Evolutionary conservation across 345 rosid species (phyloP).

Genomic region (Lepidium africanum): DNA sequence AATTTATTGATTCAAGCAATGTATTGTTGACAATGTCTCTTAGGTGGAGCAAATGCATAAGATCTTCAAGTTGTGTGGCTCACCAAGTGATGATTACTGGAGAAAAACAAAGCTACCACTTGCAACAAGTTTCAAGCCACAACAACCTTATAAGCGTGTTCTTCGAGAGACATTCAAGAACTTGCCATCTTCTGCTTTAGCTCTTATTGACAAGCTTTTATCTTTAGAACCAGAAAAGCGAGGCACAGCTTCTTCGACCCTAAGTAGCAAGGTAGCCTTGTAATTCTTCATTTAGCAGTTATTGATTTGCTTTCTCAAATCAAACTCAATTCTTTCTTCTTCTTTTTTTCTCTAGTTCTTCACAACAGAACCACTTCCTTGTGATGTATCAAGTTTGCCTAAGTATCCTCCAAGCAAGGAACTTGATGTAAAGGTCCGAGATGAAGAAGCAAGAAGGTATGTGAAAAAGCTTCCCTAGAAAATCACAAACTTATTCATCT

Average conservation of each 20-base stretch:
- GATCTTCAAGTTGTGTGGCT: constrained; percentile 95
- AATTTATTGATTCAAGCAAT: neutral
- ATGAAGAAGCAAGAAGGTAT: constrained; percentile 59
- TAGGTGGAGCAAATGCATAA: constrained; percentile 98
- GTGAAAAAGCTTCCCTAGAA: neutral
- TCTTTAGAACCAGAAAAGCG: constrained; percentile 68
- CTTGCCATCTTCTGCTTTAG: constrained; percentile 66
- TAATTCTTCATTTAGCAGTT: neutral
- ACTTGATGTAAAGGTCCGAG: constrained; percentile 52
- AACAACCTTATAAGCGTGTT: constrained; percentile 83
- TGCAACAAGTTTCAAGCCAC: constrained; percentile 84
- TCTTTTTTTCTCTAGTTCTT: constrained; percentile 45
- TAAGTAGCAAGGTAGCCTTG: constrained; percentile 47
- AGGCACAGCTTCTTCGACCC: constrained; percentile 50
- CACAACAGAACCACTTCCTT: constrained; percentile 51
- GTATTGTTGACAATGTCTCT: neutral
- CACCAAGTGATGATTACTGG: constrained; percentile 92
- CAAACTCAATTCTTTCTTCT: neutral
- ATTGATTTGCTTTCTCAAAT: neutral
- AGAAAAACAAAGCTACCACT: constrained; percentile 78
- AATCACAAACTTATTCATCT: neutral
- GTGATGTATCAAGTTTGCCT: constrained; percentile 57
- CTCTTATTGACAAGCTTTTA: constrained; percentile 78
- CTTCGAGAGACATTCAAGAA: constrained; percentile 77
- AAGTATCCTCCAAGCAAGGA: constrained; percentile 81